Base-by-base conservation (phyloP, 2,329 filamentous ascomycete genomes). In the Aspergillus spinulosporus region DNA sequence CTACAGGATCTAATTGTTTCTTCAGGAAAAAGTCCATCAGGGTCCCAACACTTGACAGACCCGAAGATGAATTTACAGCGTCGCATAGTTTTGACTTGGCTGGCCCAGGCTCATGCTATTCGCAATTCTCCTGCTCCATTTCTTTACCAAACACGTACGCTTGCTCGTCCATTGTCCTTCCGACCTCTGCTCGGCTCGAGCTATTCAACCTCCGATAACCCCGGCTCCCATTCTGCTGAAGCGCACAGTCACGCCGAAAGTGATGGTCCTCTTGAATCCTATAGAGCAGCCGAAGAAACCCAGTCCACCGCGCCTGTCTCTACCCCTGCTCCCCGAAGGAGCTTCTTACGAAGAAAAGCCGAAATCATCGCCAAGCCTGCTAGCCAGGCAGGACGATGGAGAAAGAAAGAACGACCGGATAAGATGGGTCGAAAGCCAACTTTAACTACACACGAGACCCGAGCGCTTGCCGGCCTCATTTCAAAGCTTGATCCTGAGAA, bases 141-240 rank as follows among this genome's bases (percentile, higher is more conserved):
- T 56, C 78, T 92, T 5, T 91, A 90, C 67, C 86, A 89, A 62
- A 91, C 88, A 4, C 77, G 81, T 57, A 90, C 88, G 0, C 80
- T 88, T 32, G 58, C 36, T 28, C 49, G 29, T 11, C n/a, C 59
- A 5, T 46, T 54, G 44, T 59, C 39, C 29, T 37, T 43, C 29
- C 60, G 47, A 6, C 21, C 50, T 44, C 61, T 53, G 7, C 36
- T 59, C 26, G 66, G 65, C 39, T 52, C 49, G 9, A 31, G 14
- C 11, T 49, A 49, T 49, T 52, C 54, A 12, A 48, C 49, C 52
- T 65, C 64, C 8, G 60, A 60, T 36, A 11, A 4, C 2, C 53
- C 54, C 34, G 53, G 59, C 14, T n/a, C 52, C 11, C 39, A 36
- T 26, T 26, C 36, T 11, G 26, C 34, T 34, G 40, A 54, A 42